Conservation (phyloP, 164 flowering plant genomes). For the Aristolochia contorta region DNA sequence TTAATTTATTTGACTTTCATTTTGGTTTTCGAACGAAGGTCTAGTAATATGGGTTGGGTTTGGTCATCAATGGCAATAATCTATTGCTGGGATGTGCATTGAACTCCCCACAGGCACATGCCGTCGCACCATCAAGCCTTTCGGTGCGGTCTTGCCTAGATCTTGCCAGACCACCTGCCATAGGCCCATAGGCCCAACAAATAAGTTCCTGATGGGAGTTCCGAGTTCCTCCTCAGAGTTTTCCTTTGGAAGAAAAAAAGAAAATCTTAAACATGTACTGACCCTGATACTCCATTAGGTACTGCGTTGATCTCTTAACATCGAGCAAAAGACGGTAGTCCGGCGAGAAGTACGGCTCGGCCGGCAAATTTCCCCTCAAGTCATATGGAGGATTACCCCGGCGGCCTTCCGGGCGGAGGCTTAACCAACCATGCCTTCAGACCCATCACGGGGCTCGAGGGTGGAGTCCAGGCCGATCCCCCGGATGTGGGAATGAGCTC, state of each 20-base stretch:
- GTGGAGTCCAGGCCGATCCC: constrained; percentile 91
- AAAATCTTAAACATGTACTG: constrained; percentile 76
- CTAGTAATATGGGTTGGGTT: background rate
- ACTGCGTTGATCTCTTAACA: constrained; percentile 83
- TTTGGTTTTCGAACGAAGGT: background rate
- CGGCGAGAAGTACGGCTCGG: constrained; percentile 79
- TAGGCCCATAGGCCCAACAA: no score
- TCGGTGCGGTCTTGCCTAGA: no score
- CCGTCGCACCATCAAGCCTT: no score
- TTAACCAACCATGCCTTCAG: constrained; percentile 97
- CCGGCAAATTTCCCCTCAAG: constrained; percentile 86
- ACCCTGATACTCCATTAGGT: constrained; percentile 80
- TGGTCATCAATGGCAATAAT: constrained; percentile 1
- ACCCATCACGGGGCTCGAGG: constrained; percentile 64
- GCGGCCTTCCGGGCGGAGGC: constrained; percentile 78
- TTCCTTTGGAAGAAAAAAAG: no score
- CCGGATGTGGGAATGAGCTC: constrained; percentile 96
- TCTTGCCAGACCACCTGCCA: no score
- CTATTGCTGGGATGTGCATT: constrained; percentile 14
- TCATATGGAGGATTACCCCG: constrained; percentile 89
- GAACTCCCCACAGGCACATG: constrained; percentile 8
- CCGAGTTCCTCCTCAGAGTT: no score
- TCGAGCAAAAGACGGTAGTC: constrained; percentile 78
- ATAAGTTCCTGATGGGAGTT: no score
- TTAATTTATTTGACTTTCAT: background rate